Conservation (phyloP, 1,139 yeast genomes). For the Protomyces inundatus region DNA sequence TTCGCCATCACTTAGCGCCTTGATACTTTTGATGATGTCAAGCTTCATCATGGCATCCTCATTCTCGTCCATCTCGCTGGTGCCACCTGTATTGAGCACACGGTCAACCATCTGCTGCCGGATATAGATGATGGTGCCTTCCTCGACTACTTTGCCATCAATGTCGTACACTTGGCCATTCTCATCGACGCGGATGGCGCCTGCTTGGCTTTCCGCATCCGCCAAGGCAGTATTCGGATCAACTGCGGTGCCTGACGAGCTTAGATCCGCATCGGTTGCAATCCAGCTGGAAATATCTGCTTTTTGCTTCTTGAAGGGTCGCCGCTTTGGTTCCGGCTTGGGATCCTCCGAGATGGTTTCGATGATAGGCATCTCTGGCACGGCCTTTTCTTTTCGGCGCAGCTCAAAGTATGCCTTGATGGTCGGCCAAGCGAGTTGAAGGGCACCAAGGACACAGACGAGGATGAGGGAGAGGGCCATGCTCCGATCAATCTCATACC, state of each 20-base stretch:
- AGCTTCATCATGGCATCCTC: constrained; percentile 19
- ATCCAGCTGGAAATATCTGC: constrained; percentile 18
- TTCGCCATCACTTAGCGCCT: constrained; percentile 17
- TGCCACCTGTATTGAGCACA: constrained; percentile 14
- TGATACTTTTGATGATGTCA: constrained; percentile 24
- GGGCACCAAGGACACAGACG: not conserved
- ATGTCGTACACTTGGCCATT: constrained; percentile 9
- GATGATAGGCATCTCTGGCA: constrained; percentile 20
- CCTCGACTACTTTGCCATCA: constrained; percentile 17
- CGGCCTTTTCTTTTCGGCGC: not conserved
- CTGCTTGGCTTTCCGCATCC: not conserved
- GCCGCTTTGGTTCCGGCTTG: not conserved
- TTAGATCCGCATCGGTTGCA: not conserved
- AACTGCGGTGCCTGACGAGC: not conserved
- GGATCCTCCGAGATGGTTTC: constrained; percentile 21
- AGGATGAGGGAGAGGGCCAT: constrained; percentile 1
- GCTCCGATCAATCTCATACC: constrained; percentile 5
- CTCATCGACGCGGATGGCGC: not conserved
- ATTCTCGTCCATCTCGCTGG: constrained; percentile 15
- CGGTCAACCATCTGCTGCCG: constrained; percentile 23
- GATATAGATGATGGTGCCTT: constrained; percentile 21
- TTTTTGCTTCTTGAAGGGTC: constrained; percentile 7
- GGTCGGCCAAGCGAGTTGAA: constrained; percentile 19
- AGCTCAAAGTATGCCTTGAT: not conserved
- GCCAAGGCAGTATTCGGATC: constrained; percentile 19